A percentile compares a stretch with the other conserved stretches of the same genome.
Evolutionary conservation across 441 rosid genomes (phyloP).

Genomic region (Manihot esculenta): DNA sequence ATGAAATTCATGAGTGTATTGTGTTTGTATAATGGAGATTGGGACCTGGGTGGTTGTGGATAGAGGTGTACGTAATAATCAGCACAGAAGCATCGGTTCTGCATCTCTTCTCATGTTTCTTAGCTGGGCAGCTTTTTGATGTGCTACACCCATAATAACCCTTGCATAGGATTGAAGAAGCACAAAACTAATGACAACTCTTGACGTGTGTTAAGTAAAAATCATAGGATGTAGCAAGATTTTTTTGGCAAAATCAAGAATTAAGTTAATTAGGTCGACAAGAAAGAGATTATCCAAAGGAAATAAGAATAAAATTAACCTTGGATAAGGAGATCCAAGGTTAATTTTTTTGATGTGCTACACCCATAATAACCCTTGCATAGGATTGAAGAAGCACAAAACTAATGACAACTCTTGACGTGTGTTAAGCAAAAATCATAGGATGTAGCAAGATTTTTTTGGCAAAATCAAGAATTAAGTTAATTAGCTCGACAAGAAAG

Average conservation of each 20-base stretch:
- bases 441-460: neutral
- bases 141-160: slow-evolving; percentile 79
- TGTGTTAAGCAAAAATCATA: neutral
- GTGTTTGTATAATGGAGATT: slow-evolving; percentile 23
- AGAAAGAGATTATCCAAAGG: neutral
- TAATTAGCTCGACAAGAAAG: no score
- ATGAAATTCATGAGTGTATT: no score
- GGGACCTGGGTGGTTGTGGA: slow-evolving; percentile 63
- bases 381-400: neutral
- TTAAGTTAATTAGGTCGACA: no score
- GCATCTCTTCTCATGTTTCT: slow-evolving; percentile 72
- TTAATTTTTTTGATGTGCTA: slow-evolving; percentile 73
- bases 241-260: slow-evolving; percentile 1
- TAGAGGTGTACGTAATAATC: slow-evolving; percentile 60
- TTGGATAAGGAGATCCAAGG: no score
- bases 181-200: slow-evolving; percentile 9
- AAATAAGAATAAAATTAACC: slow-evolving; percentile 37
- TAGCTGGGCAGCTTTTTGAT: slow-evolving; percentile 70
- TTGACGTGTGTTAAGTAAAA: neutral
- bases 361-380: slow-evolving; percentile 72
- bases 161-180: slow-evolving; percentile 30
- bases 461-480: no score
- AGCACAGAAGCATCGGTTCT: slow-evolving; percentile 63
- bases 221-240: neutral
- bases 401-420: neutral